phyloP scores from a whole-genome alignment of 2,329 filamentous ascomycete genomes.

The Rhynchosporium agropyri region DNA sequence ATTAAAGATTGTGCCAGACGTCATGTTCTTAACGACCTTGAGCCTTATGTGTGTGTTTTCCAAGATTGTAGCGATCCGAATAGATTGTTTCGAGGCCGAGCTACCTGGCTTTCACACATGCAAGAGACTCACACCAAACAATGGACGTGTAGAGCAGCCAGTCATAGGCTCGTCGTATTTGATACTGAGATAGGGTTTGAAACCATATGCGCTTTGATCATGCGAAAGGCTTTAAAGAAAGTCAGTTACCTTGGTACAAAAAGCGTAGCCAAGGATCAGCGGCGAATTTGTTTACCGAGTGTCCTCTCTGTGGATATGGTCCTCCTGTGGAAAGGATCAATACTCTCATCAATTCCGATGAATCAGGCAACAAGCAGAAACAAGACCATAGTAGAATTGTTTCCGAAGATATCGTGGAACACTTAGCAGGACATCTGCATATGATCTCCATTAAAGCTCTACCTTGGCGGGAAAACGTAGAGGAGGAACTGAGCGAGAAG shows the following conservation, averaged over 20 bases:
- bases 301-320: background rate
- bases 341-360: background rate
- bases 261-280: background rate
- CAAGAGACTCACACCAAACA: background rate
- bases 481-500: background rate
- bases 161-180: background rate
- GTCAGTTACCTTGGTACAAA: background rate
- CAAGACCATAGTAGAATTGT: background rate
- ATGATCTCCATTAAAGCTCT: background rate
- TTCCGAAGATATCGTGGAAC: background rate
- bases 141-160: background rate
- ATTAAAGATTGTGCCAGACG: background rate
- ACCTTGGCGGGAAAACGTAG: background rate
- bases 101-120: background rate
- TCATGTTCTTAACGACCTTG: background rate
- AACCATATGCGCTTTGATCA: background rate
- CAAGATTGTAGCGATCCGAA: background rate
- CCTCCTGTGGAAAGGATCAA: background rate
- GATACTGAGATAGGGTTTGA: background rate
- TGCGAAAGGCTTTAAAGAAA: background rate
- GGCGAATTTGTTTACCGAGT: background rate
- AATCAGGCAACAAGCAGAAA: background rate
- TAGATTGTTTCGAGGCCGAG: background rate
- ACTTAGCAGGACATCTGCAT: background rate
- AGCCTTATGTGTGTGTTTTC: background rate